Evolutionary conservation across 129 eudicot genomes (phyloP), one percentile per base, ranked within the genome.

Genomic region (Flaveria brownii): DNA sequence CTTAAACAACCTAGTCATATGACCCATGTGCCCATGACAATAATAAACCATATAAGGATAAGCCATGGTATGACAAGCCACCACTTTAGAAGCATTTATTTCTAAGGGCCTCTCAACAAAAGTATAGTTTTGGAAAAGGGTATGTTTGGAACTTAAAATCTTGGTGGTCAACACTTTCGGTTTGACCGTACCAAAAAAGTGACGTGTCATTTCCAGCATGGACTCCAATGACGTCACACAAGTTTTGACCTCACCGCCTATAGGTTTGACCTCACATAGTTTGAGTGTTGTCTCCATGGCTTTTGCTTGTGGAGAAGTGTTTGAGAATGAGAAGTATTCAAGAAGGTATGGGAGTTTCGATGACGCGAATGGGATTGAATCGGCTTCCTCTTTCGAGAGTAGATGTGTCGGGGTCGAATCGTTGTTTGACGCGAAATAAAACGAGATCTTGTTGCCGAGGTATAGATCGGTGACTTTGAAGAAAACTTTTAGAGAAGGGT

Each of bases 161-260:
- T 51, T 74, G 25, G 96, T 90, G 15, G 86, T 82, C 51, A 86
- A 22, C 11, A 80, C 85, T 10, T 69, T 70, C 4, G 65, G 47
- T 14, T 85, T 61, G 12, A 16, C 75, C 17, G 15, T 33, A 20
- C 90, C 92, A 7, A 90, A 62, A 12, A 88, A 22, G 18, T 11
- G 43, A 3, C 59, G 76, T 26, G 82, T 63, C 14, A 72, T 84
- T 4, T 91, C 93, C 15, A 91, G 75, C 88, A 91, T 84, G 67
- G 88, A 84, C 52, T 91, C 93, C 25, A 86, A 56, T 6, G 97
- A 91, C 0, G 91, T 91, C 10, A 88, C 93, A 72, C 97, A 91
- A 45, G 84, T 82, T 64, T 83, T 88, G 61, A 49, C 56, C 60
- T 91, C 97, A 8, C 88, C 93, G 10, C 62, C 30, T 5, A 59